Evolutionary conservation across 768 basidiomycete genomes (phyloP), one percentile per base, ranked within the genome.

Genomic region (Termitomyces sp.): DNA sequence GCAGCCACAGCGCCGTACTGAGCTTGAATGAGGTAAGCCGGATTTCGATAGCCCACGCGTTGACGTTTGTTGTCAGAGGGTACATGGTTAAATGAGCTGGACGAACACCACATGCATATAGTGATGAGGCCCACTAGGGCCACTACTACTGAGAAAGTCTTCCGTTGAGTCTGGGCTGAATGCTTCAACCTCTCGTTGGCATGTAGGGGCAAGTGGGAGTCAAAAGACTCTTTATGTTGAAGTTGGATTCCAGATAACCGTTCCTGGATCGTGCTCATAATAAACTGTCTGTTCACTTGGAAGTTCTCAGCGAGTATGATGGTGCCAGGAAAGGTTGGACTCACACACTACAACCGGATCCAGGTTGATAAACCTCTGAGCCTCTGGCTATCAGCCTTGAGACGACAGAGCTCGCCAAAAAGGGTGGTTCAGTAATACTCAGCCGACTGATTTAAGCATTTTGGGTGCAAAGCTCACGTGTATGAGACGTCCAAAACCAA

Each of bases 1-100:
- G 87, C 79, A 5, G 96, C 93, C 17, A 98, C 94, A 0, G 93
- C 96, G 5, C 90, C 96, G 59, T 87, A 71, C 32, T 77, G 73
- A 0, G 87, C 96, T 55, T 72, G 63, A 30, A 81, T 71, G 22
- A 79, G 71, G 57, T 74, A 76, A 11, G 78, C 74, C n/a, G 75
- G 77, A 47, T 77, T 77, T 32, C 68, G 65, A 28, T 66, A 62
- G 46, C 65, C 59, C 40, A 43, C 9, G 35, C 54, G 45, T 26
- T 45, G 40, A 14, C 2, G n/a, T 21, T 40, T 43, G 21, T 38
- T 44, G 24, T 41, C n/a, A 35, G 24, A 34, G 24, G 8, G 21
- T 47, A 7, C 32, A n/a, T 10, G 11, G 34, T 17, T 45, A 54
- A 3, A 19, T 43, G 17, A 15, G 7, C 7, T 17, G 1, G 28